These are phyloP conservation scores for Kazachstania africana DNA, from an alignment of 805 yeast species.

Conservation along the genomic window DNA sequence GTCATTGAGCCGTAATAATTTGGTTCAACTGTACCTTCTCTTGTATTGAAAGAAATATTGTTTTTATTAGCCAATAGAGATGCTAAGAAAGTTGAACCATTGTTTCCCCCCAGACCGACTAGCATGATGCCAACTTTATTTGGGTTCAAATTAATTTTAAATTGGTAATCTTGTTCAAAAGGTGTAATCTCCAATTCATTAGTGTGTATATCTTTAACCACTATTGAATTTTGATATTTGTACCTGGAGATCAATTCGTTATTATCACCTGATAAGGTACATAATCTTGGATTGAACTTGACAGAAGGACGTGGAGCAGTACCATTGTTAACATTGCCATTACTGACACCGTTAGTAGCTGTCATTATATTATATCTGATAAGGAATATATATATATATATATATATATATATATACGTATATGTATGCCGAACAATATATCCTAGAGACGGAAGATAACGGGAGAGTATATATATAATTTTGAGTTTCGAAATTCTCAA, in stretches of 20 bases:
- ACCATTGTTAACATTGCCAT: no score
- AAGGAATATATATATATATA: no score
- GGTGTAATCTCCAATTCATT: conserved; percentile 61
- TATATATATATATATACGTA: no score
- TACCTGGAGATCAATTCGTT: conserved; percentile 3
- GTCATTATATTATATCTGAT: conserved; percentile 2
- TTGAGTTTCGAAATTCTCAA: no score
- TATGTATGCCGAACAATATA: neutral
- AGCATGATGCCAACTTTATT: conserved; percentile 84
- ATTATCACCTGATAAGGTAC: conserved; percentile 1
- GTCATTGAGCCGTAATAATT: conserved; percentile 90
- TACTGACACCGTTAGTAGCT: no score
- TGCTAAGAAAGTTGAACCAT: conserved; percentile 84
- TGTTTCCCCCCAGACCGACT: conserved; percentile 95
- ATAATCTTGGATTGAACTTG: conserved; percentile 4
- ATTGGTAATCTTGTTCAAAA: conserved; percentile 60
- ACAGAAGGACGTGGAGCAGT: no score
- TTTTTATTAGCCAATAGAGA: conserved; percentile 78
- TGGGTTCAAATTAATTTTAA: conserved; percentile 68
- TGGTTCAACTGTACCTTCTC: conserved; percentile 60
- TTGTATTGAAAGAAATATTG: conserved; percentile 66
- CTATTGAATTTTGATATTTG: conserved; percentile 22
- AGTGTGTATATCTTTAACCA: conserved; percentile 33
- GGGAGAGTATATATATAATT: no score
- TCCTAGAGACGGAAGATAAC: no score